Conservation (phyloP, 1,284 basidiomycete species). For the Leccinum idahoense region DNA sequence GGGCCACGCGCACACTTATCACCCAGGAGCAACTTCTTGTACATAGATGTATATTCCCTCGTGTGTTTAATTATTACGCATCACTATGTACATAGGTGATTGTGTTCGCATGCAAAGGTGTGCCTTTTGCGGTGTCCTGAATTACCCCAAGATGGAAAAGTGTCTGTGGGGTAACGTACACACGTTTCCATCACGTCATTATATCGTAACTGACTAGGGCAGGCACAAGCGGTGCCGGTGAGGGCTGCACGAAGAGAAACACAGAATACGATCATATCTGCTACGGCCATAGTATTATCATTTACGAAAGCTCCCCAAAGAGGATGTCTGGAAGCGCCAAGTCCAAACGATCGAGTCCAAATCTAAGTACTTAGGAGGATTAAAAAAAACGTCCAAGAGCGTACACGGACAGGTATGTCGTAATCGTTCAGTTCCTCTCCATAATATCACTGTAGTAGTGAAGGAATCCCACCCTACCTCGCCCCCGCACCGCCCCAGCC, state of each 20-base stretch:
- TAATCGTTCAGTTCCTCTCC: slow-evolving; percentile 16
- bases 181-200: slow-evolving; percentile 24
- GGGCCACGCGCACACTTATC: neutral
- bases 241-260: slow-evolving; percentile 1
- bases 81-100: neutral
- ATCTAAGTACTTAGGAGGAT: slow-evolving; percentile 16
- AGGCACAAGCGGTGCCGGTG: slow-evolving; percentile 1
- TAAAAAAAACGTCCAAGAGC: slow-evolving; percentile 19
- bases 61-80: slow-evolving; percentile 11
- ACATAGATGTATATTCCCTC: slow-evolving; percentile 17
- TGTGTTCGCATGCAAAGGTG: neutral
- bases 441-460: slow-evolving; percentile 7
- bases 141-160: slow-evolving; percentile 2
- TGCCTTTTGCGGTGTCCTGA: neutral
- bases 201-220: slow-evolving; percentile 22
- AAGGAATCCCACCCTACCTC: neutral
- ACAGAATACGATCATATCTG: slow-evolving; percentile 13
- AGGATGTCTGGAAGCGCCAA: slow-evolving; percentile 11
- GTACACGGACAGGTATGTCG: slow-evolving; percentile 18
- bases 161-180: slow-evolving; percentile 2
- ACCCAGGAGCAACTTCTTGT: slow-evolving; percentile 3
- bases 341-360: slow-evolving; percentile 25
- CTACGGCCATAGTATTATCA: slow-evolving; percentile 14
- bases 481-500: neutral
- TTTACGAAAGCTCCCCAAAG: slow-evolving; percentile 14